These are phyloP conservation scores for Henckelia pumila DNA, from an alignment of 257 asterid species.

Conservation along the genomic window DNA sequence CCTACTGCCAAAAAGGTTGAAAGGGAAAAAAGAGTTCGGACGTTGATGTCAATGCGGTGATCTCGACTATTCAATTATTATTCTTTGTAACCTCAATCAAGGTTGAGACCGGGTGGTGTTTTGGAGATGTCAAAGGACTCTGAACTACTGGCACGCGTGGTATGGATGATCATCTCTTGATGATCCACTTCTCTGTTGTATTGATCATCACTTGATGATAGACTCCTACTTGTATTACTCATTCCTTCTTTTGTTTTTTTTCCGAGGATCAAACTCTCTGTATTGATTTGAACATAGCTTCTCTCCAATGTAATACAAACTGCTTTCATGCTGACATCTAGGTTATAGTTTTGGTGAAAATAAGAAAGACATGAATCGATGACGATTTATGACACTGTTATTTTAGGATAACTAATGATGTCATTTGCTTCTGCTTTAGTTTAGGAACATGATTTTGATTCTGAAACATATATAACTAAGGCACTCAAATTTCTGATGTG, in stretches of 20 bases:
- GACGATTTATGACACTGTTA: not conserved
- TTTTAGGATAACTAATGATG: not conserved
- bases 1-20: conserved; percentile 65
- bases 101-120: conserved; percentile 45
- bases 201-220: conserved; percentile 44
- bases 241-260: too few species aligned
- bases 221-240: not conserved
- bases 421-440: not conserved
- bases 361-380: too few species aligned
- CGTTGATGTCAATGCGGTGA: conserved; percentile 74
- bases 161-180: conserved; percentile 44
- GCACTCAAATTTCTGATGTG: not conserved
- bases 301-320: not conserved
- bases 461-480: too few species aligned
- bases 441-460: not conserved
- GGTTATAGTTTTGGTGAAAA: not conserved
- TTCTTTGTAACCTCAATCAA: conserved; percentile 42
- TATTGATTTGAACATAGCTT: not conserved
- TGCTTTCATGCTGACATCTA: not conserved
- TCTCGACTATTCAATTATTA: not conserved
- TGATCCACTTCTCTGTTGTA: conserved; percentile 36
- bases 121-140: conserved; percentile 22
- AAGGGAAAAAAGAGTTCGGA: conserved; percentile 56
- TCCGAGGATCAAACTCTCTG: not conserved
- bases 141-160: conserved; percentile 27